These are phyloP conservation scores for Periconia digitata DNA, from an alignment of 2,329 filamentous ascomycete genomes.

Conservation along the genomic window DNA sequence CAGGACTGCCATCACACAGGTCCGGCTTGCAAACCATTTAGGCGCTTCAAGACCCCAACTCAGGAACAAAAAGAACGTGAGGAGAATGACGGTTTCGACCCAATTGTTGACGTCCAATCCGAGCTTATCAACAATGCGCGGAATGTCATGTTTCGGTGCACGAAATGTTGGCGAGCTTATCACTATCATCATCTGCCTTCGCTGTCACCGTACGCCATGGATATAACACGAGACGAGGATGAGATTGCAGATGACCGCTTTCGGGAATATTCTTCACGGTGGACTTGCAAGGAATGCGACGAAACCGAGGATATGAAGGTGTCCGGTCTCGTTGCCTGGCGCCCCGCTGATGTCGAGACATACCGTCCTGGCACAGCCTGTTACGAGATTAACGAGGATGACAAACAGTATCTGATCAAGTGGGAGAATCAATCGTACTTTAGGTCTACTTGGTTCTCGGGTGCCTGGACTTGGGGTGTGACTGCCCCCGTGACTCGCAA, in stretches of 20 bases:
- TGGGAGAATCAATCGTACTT: conserved; percentile 82
- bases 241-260: conserved; percentile 64
- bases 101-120: conserved; percentile 64
- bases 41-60: conserved; percentile 68
- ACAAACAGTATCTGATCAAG: conserved; percentile 91
- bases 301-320: conserved; percentile 65
- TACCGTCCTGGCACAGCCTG: conserved; percentile 57
- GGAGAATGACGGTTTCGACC: conserved; percentile 78
- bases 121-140: conserved; percentile 71
- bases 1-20: conserved; percentile 68
- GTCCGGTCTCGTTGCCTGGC: conserved; percentile 83
- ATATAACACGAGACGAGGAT: conserved; percentile 47
- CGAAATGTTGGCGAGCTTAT: conserved; percentile 72
- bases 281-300: conserved; percentile 79
- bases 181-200: conserved; percentile 81
- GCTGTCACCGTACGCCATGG: conserved; percentile 46
- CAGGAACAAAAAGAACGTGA: conserved; percentile 83
- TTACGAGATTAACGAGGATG: conserved; percentile 66
- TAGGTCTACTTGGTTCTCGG: conserved; percentile 83
- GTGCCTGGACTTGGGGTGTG: conserved; percentile 82
- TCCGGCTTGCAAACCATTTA: conserved; percentile 72
- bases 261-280: conserved; percentile 71
- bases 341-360: conserved; percentile 63
- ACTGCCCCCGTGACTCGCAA: conserved; percentile 65
- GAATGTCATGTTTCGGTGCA: conserved; percentile 83